These are phyloP conservation scores for Pseudogymnoascus sp. DNA, from an alignment of 2,329 filamentous ascomycete species.

Conservation along the genomic window DNA sequence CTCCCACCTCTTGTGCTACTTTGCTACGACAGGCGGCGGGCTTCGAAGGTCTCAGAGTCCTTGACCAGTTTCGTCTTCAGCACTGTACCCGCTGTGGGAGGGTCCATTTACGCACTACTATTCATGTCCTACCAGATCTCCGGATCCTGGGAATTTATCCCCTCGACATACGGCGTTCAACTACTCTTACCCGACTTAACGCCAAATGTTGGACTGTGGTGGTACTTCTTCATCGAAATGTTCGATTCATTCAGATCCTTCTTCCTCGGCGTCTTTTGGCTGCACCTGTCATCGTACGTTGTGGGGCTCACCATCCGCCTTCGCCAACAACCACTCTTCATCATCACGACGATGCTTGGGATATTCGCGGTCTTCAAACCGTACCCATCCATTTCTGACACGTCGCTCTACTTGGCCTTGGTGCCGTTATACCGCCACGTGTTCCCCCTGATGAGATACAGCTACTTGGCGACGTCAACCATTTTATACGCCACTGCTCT, in stretches of 20 bases:
- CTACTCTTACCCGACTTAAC: constrained; percentile 86
- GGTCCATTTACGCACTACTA: constrained; percentile 56
- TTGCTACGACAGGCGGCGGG: constrained; percentile 57
- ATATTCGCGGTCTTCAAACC: constrained; percentile 95
- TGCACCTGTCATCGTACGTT: constrained; percentile 86
- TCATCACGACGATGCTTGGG: constrained; percentile 75
- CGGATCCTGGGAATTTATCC: constrained; percentile 79
- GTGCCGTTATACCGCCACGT: constrained; percentile 85
- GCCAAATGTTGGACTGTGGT: constrained; percentile 94
- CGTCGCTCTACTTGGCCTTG: constrained; percentile 75
- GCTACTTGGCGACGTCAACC: constrained; percentile 75
- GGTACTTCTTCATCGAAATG: constrained; percentile 99
- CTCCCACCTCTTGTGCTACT: constrained; percentile 76
- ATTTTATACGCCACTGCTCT: constrained; percentile 83
- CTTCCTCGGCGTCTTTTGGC: constrained; percentile 96
- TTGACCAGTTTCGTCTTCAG: constrained; percentile 45
- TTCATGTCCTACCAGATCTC: constrained; percentile 66
- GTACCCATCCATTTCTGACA: constrained; percentile 88
- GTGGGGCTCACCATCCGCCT: constrained; percentile 78
- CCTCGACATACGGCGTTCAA: constrained; percentile 87
- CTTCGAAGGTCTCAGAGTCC: constrained; percentile 29
- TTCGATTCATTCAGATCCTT: constrained; percentile 97
- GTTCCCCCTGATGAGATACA: constrained; percentile 88
- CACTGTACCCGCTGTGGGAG: constrained; percentile 46
- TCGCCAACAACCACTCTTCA: constrained; percentile 77